Conservation (phyloP, 2,329 filamentous ascomycete species). For the Tolypocladium tropicale region DNA sequence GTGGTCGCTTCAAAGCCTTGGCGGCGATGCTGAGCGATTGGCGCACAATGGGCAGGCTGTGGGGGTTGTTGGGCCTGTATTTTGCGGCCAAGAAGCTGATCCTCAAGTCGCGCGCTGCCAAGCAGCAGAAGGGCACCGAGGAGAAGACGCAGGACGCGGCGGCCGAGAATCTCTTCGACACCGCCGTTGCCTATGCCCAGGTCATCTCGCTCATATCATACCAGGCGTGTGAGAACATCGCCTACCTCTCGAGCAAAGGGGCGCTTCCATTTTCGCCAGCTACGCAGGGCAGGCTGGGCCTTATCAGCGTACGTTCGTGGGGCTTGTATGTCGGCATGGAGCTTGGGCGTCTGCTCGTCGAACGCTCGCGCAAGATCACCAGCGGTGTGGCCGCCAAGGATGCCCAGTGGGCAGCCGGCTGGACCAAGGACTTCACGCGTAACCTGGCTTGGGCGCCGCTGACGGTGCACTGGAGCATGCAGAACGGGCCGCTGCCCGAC, state of each 20-base stretch:
- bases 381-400: constrained; percentile 21
- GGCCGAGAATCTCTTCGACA: constrained; percentile 26
- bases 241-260: constrained; percentile 65
- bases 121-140: constrained; percentile 15
- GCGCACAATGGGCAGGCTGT: constrained; percentile 64
- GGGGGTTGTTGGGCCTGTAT: constrained; percentile 66
- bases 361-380: constrained; percentile 29
- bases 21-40: constrained; percentile 59
- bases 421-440: constrained; percentile 56
- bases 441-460: constrained; percentile 73
- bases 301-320: constrained; percentile 75
- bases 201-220: constrained; percentile 58
- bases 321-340: constrained; percentile 67
- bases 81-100: constrained; percentile 50
- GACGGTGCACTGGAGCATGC: constrained; percentile 73
- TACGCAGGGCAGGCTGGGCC: constrained; percentile 49
- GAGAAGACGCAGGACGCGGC: constrained; percentile 24
- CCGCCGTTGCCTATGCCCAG: constrained; percentile 53
- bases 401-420: constrained; percentile 36
- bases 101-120: constrained; percentile 14
- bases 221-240: constrained; percentile 75
- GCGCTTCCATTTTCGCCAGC: constrained; percentile 50
- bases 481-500: constrained; percentile 44
- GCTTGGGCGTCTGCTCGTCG: constrained; percentile 51
- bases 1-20: constrained; percentile 47